Percentiles rank a stretch among this genome's conserved stretches.
Conservation (phyloP, 2,329 filamentous ascomycete genomes). For the Cercospora citrullina region DNA sequence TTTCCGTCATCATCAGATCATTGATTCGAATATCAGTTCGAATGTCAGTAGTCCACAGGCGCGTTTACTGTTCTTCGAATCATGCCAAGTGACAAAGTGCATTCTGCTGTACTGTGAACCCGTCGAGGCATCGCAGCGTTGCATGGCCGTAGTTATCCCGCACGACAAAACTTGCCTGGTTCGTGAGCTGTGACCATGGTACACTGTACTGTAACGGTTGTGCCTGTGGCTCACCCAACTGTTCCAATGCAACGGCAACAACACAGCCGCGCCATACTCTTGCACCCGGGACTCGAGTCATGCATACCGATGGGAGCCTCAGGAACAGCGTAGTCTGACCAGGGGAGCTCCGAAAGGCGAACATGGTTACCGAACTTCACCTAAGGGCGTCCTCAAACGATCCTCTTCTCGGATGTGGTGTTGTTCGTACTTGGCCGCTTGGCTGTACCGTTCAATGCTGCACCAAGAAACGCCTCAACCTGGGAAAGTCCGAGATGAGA, state of each 20-base stretch:
- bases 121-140: not conserved
- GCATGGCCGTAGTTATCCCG: not conserved
- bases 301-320: not conserved
- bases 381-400: not conserved
- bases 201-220: not conserved
- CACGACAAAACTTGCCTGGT: not conserved
- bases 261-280: not conserved
- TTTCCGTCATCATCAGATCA: not conserved
- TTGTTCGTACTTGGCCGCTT: not conserved
- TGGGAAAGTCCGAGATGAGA: not conserved
- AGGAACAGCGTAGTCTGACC: not conserved
- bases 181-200: not conserved
- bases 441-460: not conserved
- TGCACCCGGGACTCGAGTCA: not conserved
- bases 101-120: not conserved
- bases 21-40: not conserved
- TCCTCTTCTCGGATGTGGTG: not conserved
- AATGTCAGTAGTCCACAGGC: not conserved
- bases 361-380: not conserved
- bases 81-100: not conserved
- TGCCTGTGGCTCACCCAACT: not conserved
- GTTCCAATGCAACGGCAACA: not conserved
- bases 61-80: not conserved
- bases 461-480: not conserved
- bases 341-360: not conserved